These are phyloP conservation scores for Geosmithia morbida DNA, from an alignment of 2,329 filamentous ascomycete species.

Conservation along the genomic window DNA sequence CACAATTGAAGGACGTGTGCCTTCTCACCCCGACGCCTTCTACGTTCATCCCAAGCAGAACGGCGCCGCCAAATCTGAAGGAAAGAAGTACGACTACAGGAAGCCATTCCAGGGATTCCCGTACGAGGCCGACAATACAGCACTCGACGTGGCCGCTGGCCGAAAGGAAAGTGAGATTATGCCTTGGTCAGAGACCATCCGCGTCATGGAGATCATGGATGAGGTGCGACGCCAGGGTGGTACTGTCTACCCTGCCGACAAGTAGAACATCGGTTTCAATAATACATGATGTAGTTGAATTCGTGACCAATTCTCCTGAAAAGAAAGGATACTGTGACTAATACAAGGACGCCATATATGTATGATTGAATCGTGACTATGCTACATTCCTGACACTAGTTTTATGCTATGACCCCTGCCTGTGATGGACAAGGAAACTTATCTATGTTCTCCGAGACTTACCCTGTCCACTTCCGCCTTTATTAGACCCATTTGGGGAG, in stretches of 20 bases:
- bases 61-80: slow-evolving; percentile 2
- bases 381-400: too few species aligned
- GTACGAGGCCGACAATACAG: slow-evolving; percentile 29
- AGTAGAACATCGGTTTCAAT: too few species aligned
- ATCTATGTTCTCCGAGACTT: neutral
- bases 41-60: slow-evolving; percentile 9
- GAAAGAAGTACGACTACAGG: slow-evolving; percentile 20
- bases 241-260: slow-evolving; percentile 9
- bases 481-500: neutral
- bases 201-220: slow-evolving; percentile 31
- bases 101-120: slow-evolving; percentile 20
- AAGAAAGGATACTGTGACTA: too few species aligned
- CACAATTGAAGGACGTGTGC: slow-evolving; percentile 16
- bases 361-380: too few species aligned
- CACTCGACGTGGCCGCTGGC: slow-evolving; percentile 21
- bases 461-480: neutral
- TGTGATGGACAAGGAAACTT: too few species aligned
- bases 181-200: slow-evolving; percentile 29
- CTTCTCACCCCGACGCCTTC: slow-evolving; percentile 19
- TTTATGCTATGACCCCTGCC: too few species aligned
- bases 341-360: too few species aligned
- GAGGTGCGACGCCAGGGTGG: slow-evolving; percentile 22
- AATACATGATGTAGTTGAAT: too few species aligned
- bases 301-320: too few species aligned
- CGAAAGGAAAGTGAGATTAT: slow-evolving; percentile 22